These are phyloP conservation scores for Pilaira anomala DNA, from an alignment of 192 early-diverging fungal genomes.

Conservation along the genomic window DNA sequence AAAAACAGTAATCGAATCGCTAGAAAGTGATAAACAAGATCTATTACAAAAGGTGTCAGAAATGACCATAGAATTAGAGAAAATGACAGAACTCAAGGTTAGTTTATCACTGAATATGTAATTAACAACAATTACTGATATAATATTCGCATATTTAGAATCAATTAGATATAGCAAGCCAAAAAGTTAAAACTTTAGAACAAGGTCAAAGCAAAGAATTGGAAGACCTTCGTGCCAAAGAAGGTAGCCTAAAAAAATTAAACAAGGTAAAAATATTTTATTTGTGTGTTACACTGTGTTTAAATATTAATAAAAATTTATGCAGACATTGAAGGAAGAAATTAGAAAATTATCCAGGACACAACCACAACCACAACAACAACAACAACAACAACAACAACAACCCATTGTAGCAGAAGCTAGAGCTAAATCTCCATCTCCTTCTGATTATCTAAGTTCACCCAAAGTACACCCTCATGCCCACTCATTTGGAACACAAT, in stretches of 20 bases:
- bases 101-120: too few relatives aligned
- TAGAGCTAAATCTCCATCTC: conserved; percentile 4
- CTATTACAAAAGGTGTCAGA: conserved; percentile 13
- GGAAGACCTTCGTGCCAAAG: conserved; percentile 64
- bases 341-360: conserved; percentile 62
- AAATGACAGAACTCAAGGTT: background rate
- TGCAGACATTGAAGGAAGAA: conserved; percentile 75
- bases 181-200: too few relatives aligned
- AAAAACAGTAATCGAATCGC: conserved; percentile 2
- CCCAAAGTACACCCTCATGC: background rate
- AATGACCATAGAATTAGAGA: conserved; percentile 3
- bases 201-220: conserved; percentile 49
- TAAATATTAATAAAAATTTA: background rate
- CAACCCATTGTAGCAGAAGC: background rate
- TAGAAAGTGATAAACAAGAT: conserved; percentile 18
- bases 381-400: conserved; percentile 11
- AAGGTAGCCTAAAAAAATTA: conserved; percentile 63
- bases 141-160: too few relatives aligned
- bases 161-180: too few relatives aligned
- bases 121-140: too few relatives aligned
- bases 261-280: conserved; percentile 59
- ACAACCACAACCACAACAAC: conserved; percentile 23
- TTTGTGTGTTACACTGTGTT: background rate
- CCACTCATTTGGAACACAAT: background rate
- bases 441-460: background rate